Evolutionary conservation across 257 asterid genomes (phyloP).

Genomic region (Nyctanthes arbortristis): DNA sequence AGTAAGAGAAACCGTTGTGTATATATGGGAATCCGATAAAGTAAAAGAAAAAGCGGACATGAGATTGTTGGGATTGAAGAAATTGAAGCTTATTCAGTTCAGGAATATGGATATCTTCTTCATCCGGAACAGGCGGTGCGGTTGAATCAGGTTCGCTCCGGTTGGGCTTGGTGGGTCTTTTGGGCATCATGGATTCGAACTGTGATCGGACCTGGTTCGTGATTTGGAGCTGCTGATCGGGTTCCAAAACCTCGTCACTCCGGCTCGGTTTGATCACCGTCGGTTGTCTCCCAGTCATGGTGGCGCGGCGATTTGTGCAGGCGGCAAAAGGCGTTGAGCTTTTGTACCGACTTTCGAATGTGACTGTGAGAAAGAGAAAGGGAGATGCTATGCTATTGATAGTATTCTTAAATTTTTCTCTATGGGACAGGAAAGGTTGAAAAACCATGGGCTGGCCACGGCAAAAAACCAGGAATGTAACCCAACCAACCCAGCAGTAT

Average conservation of each 20-base stretch:
- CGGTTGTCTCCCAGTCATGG: slow-evolving; percentile 27
- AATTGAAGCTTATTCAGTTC: slow-evolving; percentile 39
- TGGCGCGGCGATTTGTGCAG: neutral
- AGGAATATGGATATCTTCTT: slow-evolving; percentile 26
- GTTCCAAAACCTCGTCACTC: slow-evolving; percentile 49
- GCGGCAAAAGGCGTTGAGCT: neutral
- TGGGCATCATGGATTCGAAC: slow-evolving; percentile 43
- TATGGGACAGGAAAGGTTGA: neutral
- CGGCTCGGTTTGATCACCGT: slow-evolving; percentile 49
- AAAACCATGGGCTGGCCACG: neutral
- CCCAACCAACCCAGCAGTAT: too few relatives aligned
- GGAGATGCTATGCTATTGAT: neutral
- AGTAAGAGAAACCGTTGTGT: neutral
- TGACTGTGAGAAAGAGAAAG: too few relatives aligned
- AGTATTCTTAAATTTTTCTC: neutral
- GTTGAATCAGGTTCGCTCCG: slow-evolving; percentile 43
- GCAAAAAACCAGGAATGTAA: neutral
- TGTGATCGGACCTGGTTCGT: slow-evolving; percentile 37
- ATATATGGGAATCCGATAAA: neutral
- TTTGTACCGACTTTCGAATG: too few relatives aligned
- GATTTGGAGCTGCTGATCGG: slow-evolving; percentile 39
- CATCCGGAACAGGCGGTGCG: slow-evolving; percentile 1
- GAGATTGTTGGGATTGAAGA: slow-evolving; percentile 40
- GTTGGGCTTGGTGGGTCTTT: slow-evolving; percentile 42
- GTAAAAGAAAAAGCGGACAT: slow-evolving; percentile 11